Evolutionary conservation across 495 filamentous ascomycete species (phyloP).

Genomic region (Talaromyces adpressus): DNA sequence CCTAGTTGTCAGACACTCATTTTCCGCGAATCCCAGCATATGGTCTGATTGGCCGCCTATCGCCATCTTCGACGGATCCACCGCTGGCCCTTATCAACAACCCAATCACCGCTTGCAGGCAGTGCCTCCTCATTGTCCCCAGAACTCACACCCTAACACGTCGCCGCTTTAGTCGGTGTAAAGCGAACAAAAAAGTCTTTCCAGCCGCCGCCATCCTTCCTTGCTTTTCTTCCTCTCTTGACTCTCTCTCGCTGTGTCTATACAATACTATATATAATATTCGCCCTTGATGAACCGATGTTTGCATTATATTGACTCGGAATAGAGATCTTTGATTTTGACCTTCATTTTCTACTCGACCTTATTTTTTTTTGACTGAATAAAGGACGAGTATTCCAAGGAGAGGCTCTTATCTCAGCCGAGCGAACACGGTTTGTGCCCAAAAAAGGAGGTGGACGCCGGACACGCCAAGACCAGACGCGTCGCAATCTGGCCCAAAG

Average conservation of each 20-base stretch:
- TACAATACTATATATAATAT: neutral
- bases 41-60: slow-evolving; percentile 19
- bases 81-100: slow-evolving; percentile 2
- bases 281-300: neutral
- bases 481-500: neutral
- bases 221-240: slow-evolving; percentile 21
- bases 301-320: neutral
- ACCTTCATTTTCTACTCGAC: neutral
- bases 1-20: neutral
- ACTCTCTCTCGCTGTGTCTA: slow-evolving; percentile 9
- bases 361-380: neutral
- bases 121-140: slow-evolving; percentile 18
- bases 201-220: slow-evolving; percentile 11
- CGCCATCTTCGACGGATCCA: slow-evolving; percentile 21
- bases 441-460: neutral
- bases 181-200: slow-evolving; percentile 37
- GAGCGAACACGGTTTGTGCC: neutral
- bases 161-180: slow-evolving; percentile 35
- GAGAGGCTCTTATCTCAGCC: neutral
- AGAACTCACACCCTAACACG: slow-evolving; percentile 18
- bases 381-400: neutral
- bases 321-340: neutral
- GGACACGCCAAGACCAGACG: slow-evolving; percentile 3
- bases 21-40: slow-evolving; percentile 6
- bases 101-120: slow-evolving; percentile 27